Evolutionary conservation across 2,329 filamentous ascomycete species (phyloP).

Genomic region (Colletotrichum plurivorum): DNA sequence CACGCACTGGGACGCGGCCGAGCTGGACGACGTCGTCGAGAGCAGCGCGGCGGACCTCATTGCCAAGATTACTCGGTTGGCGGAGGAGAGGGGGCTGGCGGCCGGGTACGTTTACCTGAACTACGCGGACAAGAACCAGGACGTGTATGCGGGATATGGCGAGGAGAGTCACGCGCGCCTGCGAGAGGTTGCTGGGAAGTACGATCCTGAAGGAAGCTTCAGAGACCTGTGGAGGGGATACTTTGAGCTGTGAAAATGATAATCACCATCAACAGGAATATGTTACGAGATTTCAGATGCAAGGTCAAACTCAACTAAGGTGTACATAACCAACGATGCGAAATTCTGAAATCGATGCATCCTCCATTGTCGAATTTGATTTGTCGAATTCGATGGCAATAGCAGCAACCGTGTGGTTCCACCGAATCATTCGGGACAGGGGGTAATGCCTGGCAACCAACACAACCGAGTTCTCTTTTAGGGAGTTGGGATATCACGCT

Average conservation of each 20-base stretch:
- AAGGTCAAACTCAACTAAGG: too few species aligned
- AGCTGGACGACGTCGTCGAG: conserved; percentile 50
- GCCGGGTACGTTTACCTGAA: conserved; percentile 53
- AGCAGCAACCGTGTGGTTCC: too few species aligned
- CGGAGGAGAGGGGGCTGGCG: conserved; percentile 46
- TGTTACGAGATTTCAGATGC: too few species aligned
- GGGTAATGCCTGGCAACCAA: too few species aligned
- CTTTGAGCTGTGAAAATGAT: conserved; percentile 39
- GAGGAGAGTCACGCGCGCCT: conserved; percentile 48
- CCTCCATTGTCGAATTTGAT: too few species aligned
- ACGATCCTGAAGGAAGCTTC: conserved; percentile 47
- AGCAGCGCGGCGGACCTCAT: conserved; percentile 42
- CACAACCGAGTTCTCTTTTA: too few species aligned
- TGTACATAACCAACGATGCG: too few species aligned
- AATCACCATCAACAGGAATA: too few species aligned
- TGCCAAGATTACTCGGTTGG: conserved; percentile 45
- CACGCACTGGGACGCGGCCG: conserved; percentile 43
- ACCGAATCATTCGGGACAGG: too few species aligned
- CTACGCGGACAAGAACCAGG: conserved; percentile 54
- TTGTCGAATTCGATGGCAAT: too few species aligned
- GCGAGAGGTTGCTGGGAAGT: conserved; percentile 43
- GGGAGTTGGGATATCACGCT: too few species aligned
- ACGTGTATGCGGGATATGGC: conserved; percentile 56
- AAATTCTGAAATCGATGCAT: too few species aligned
- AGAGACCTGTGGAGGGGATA: conserved; percentile 45